Base-by-base conservation (phyloP, 2,329 filamentous ascomycete genomes). In the Fusarium papillatum region DNA sequence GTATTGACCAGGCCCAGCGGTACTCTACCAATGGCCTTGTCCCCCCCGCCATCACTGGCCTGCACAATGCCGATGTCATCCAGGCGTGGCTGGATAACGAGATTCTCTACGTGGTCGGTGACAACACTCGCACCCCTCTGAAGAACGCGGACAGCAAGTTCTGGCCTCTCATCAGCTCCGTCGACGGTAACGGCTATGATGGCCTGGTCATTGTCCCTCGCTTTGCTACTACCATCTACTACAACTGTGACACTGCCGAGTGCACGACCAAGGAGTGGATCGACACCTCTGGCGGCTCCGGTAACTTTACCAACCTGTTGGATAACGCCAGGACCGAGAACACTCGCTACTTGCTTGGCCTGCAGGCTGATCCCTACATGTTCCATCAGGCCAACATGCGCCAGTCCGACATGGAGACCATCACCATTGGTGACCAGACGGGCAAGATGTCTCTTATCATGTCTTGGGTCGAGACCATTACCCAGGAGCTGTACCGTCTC, bases 371-470 rank as follows among this genome's bases (percentile, higher is more conserved):
- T 31, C 69, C 69, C n/a, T 76, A 75, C 70, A 76, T 76, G 74
- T 76, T 76, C 62, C 74, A 76, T 34, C 74, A 76, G 65, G 74
- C 74, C 53, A 76, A 76, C 59, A 76, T 76, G 74, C 57, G 70
- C 7, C 66, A 64, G 24, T 50, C 26, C 4, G 60, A 68, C 19
- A 72, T 76, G 22, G 66, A 64, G 2, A 8, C 71, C 13, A 67
- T 68, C 6, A 76, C 72, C 7, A 55, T 76, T n/a, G 74, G 74
- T 24, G 57, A 53, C 22, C 68, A 76, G 48, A 76, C 72, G 1
- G 70, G 72, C 7, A 53, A 41, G 7, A 76, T 76, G 74, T 76
- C 74, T 0, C 59, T 76, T 2, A 72, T 76, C 34, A 76, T 68
- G 39, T 57, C 67, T 2, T 76, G 74, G 74, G 73, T 74, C 48